phyloP scores from a whole-genome alignment of 1,139 yeast species.

The Suhomyces bolitotheri region DNA sequence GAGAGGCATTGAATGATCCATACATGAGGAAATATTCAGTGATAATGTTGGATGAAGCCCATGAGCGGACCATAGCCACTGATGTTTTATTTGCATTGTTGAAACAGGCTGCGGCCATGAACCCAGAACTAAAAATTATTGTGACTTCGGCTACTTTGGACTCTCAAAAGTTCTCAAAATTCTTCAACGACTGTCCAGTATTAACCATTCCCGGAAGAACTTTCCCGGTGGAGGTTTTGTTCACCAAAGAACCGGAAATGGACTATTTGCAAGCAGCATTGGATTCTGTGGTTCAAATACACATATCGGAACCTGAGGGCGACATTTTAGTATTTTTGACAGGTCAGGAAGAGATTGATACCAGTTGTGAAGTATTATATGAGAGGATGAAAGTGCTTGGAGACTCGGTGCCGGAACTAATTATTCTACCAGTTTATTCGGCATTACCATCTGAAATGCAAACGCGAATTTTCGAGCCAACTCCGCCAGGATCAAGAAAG shows the following conservation, averaged over 20 bases:
- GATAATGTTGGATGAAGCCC: slow-evolving; percentile 93
- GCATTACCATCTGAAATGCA: slow-evolving; percentile 78
- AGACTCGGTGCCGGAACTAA: slow-evolving; percentile 60
- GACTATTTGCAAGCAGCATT: slow-evolving; percentile 83
- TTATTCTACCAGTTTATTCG: slow-evolving; percentile 85
- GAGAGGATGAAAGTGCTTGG: slow-evolving; percentile 71
- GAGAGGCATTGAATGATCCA: slow-evolving; percentile 80
- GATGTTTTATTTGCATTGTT: slow-evolving; percentile 87
- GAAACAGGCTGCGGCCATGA: slow-evolving; percentile 64
- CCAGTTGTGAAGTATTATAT: slow-evolving; percentile 73
- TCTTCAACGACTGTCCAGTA: slow-evolving; percentile 78
- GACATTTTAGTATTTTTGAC: slow-evolving; percentile 84
- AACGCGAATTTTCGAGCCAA: slow-evolving; percentile 68
- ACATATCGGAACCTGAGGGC: slow-evolving; percentile 73
- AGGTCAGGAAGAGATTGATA: slow-evolving; percentile 92
- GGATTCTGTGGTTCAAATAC: slow-evolving; percentile 81
- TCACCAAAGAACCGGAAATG: slow-evolving; percentile 77
- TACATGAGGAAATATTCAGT: slow-evolving; percentile 72
- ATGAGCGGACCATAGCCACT: slow-evolving; percentile 91
- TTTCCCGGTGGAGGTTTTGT: slow-evolving; percentile 79
- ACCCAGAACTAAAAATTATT: slow-evolving; percentile 77
- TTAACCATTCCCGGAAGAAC: slow-evolving; percentile 86
- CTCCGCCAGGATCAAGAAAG: slow-evolving; percentile 69
- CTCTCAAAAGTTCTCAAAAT: slow-evolving; percentile 75
- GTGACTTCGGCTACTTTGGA: slow-evolving; percentile 94